Percentiles rank a stretch among this genome's conserved stretches.
Evolutionary conservation across 768 basidiomycete genomes (phyloP).

Genomic region (Serendipita sp.): DNA sequence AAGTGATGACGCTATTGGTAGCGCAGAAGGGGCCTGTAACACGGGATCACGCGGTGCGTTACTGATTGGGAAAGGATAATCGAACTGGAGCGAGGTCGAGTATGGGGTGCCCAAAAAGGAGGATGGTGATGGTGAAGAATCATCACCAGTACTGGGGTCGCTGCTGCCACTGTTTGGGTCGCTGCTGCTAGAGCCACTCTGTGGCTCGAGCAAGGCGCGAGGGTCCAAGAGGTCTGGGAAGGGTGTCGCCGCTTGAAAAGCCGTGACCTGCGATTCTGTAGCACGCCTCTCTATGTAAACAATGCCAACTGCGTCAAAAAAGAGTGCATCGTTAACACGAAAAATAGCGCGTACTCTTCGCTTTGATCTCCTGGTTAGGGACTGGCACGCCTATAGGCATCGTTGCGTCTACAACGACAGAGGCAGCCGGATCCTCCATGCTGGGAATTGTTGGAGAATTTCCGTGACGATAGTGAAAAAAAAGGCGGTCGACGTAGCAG

Average conservation of each 20-base stretch:
- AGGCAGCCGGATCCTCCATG: neutral
- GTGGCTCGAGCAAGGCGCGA: neutral
- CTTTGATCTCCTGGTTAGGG: neutral
- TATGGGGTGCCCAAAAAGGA: slow-evolving; percentile 1
- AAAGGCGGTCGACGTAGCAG: slow-evolving; percentile 4
- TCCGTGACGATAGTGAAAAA: neutral
- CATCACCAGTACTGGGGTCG: neutral
- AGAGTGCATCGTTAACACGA: neutral
- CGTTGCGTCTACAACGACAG: neutral
- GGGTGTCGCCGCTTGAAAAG: neutral
- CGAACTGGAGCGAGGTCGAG: slow-evolving; percentile 3
- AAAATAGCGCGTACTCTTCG: neutral
- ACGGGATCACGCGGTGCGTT: slow-evolving; percentile 1
- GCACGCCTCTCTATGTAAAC: neutral
- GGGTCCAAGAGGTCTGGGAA: neutral
- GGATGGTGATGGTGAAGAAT: neutral
- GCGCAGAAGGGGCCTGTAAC: neutral
- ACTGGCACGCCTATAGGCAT: neutral
- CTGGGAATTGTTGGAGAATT: neutral
- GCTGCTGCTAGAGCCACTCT: neutral
- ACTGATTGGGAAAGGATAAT: slow-evolving; percentile 1
- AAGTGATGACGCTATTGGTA: neutral
- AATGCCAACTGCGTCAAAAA: neutral
- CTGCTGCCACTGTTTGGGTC: slow-evolving; percentile 1
- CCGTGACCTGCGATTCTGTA: slow-evolving; percentile 2